These are phyloP conservation scores for Pseudogymnoascus sp. DNA, from an alignment of 2,329 filamentous ascomycete genomes.

Conservation along the genomic window DNA sequence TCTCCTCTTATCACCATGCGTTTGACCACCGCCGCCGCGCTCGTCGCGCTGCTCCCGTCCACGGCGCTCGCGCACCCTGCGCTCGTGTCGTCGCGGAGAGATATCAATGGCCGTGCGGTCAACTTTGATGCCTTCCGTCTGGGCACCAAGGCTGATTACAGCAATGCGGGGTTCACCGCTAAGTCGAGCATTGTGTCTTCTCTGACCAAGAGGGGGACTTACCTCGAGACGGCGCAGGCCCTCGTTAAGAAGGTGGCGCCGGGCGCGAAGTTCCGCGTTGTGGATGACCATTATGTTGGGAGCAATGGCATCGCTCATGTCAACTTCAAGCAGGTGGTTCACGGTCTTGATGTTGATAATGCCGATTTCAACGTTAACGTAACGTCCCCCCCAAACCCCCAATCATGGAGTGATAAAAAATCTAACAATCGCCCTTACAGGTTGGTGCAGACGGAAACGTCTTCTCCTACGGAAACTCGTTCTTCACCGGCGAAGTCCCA, in stretches of 20 bases:
- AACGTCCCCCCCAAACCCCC: slow-evolving; percentile 21
- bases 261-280: slow-evolving; percentile 40
- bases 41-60: background rate
- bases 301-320: slow-evolving; percentile 48
- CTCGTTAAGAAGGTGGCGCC: slow-evolving; percentile 35
- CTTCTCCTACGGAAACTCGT: slow-evolving; percentile 49
- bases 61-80: background rate
- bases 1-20: background rate
- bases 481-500: slow-evolving; percentile 38
- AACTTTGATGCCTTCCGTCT: slow-evolving; percentile 16
- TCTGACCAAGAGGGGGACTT: slow-evolving; percentile 20
- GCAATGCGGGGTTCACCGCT: slow-evolving; percentile 5
- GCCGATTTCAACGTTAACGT: slow-evolving; percentile 55
- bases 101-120: slow-evolving; percentile 2
- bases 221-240: slow-evolving; percentile 38
- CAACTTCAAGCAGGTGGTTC: slow-evolving; percentile 50
- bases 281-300: slow-evolving; percentile 46
- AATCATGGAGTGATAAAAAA: slow-evolving; percentile 6
- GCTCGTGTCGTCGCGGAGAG: background rate
- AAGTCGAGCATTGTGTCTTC: background rate
- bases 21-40: background rate
- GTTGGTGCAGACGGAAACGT: slow-evolving; percentile 44
- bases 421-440: slow-evolving; percentile 24
- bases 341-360: slow-evolving; percentile 53
- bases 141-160: slow-evolving; percentile 14